Evolutionary conservation across 2,329 filamentous ascomycete species (phyloP), one percentile per base, ranked within the genome.

Genomic region (Fusarium ambrosium): DNA sequence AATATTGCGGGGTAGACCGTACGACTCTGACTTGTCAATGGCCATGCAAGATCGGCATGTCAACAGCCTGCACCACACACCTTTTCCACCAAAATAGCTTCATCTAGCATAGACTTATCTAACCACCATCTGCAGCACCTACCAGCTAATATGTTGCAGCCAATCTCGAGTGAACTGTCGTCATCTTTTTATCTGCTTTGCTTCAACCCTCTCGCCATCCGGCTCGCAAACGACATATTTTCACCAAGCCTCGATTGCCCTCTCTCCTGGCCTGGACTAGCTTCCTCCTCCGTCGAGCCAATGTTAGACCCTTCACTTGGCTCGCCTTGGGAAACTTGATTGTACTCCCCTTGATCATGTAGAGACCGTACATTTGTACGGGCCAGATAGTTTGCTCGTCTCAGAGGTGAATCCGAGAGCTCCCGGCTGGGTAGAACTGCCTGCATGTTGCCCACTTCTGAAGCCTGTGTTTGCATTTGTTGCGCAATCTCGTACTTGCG

Each of bases 401-500:
- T 76, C n/a, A 62, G 53, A 56, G 73, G 64, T 4, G 36, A 66
- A 34, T 45, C 43, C 10, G 45, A 56, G 16, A 66, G n/a, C 16
- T 45, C 62, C 7, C 20, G 43, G 13, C 29, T 37, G 16, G 56
- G 16, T 24, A 61, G 65, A 7, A 41, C 34, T 29, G 7, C 43
- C 6, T 53, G 36, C 16, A 18, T 18, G 24, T 43, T 32, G 20
- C 56, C 60, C 16, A 37, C 20, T 20, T 39, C 41, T 22, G 63
- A 66, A 39, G 39, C 16, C 62, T 68, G 66, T 20, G 14, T 43
- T 29, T 70, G 64, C 59, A 71, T 66, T 32, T 60, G 48, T 41
- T 69, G 93, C 2, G 92, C 91, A 78, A 94, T 89, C 77, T 91
- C 89, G 80, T 95, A 94, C 79, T 94, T 93, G 73, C 88, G 89